A percentile compares a stretch with the other conserved stretches of the same genome.
Evolutionary conservation across 495 filamentous ascomycete species (phyloP).

Genomic region (Darksidea phi): DNA sequence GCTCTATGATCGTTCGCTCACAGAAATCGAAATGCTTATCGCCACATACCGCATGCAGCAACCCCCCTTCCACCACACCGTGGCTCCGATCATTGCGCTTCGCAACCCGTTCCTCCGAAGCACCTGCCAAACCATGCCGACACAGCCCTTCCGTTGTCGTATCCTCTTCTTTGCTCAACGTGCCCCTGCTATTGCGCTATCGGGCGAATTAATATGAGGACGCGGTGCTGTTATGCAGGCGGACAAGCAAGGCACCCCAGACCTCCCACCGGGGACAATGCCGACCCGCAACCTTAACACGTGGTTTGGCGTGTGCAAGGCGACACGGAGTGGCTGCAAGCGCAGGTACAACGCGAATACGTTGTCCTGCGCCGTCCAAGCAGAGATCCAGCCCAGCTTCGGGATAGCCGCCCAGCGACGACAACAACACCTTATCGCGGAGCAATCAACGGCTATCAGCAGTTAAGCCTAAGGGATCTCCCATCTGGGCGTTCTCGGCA

Average conservation of each 20-base stretch:
- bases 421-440: constrained; percentile 7
- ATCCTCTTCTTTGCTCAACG: background rate
- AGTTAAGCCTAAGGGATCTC: constrained; percentile 23
- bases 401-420: background rate
- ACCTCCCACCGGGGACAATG: constrained; percentile 14
- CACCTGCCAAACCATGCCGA: background rate
- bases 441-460: constrained; percentile 3
- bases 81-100: too few relatives aligned
- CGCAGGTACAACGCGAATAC: background rate
- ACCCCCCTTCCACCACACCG: too few relatives aligned
- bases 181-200: constrained; percentile 19
- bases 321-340: background rate
- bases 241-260: constrained; percentile 10
- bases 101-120: too few relatives aligned
- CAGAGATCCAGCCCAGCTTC: background rate
- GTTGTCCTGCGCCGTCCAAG: background rate
- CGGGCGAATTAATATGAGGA: constrained; percentile 12
- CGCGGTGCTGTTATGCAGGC: background rate
- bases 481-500: constrained; percentile 25
- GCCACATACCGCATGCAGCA: too few relatives aligned
- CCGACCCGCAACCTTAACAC: background rate
- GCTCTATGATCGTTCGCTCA: too few relatives aligned
- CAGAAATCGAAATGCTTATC: too few relatives aligned
- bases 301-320: constrained; percentile 1
- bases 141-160: background rate